Evolutionary conservation across 192 early-diverging fungal species (phyloP), one percentile per base, ranked within the genome.

Genomic region (Coemansia sp.): DNA sequence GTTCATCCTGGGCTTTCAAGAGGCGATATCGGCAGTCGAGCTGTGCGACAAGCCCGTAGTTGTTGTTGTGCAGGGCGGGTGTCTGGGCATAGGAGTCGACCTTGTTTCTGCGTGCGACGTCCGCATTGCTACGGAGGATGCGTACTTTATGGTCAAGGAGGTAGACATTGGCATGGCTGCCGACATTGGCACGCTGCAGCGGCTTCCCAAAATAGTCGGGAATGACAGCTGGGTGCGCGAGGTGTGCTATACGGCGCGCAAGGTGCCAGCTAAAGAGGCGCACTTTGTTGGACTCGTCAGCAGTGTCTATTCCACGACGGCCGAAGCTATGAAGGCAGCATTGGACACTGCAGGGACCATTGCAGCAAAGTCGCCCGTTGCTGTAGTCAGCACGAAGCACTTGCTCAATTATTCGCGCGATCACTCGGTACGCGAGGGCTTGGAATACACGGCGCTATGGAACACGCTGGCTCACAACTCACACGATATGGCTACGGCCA

Each of bases 141-240:
- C 93, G 7, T 85, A 80, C 62, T 99, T 96, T 74, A 85, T 86
- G 40, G 88, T 96, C 39, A 94, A 94, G 83, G 92, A 97, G 83
- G 92, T 96, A 18, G 94, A 96, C 76, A 85, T 97, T 77, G 95
- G 93, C 9, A 66, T 99, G 71, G 93, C 94, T 23, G 96, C 96
- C 6, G 96, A 99, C 74, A 75, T 94, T 23, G 94, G 93, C 37
- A 95, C 94, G 26, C 85, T 99, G 59, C 97, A 99, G 83, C 88
- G 97, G 26, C 82, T 99, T 21, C 95, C 95, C 56, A 97, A 97
- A 82, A 85, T 96, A 6, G 93, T 94, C 51, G 95, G 92, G 24
- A 97, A 96, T 81, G 79, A 88, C 62, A 89, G 89, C 74, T 90
- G 91, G 89, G 90, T 96, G 35, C 91, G 94, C 70, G 97, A 99